These are phyloP conservation scores for Mucuna pruriens DNA, from an alignment of 306 rosid species.

Conservation along the genomic window DNA sequence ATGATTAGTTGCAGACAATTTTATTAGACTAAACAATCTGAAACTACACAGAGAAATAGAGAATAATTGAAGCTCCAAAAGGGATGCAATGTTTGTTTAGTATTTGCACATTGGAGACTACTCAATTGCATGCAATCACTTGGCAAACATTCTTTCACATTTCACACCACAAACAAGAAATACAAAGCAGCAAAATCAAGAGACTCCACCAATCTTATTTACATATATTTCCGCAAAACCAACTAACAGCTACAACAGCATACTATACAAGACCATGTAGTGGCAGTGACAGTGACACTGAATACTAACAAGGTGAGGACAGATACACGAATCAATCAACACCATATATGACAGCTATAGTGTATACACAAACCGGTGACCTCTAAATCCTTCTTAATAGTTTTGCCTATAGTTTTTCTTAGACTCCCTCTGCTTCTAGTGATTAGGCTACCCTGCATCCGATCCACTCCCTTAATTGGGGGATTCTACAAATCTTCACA, in stretches of 20 bases:
- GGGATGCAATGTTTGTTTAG: background rate
- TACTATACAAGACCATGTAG: background rate
- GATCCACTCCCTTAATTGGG: background rate
- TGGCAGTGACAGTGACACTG: background rate
- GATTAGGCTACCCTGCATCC: background rate
- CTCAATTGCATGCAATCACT: slow-evolving; percentile 10
- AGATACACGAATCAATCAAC: background rate
- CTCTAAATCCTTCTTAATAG: background rate
- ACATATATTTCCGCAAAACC: slow-evolving; percentile 17
- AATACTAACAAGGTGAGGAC: background rate
- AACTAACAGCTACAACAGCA: background rate
- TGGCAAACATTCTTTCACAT: background rate
- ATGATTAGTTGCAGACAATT: slow-evolving; percentile 43
- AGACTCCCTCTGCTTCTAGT: background rate
- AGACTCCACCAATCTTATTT: background rate
- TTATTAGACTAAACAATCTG: slow-evolving; percentile 37
- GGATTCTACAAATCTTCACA: background rate
- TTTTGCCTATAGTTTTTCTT: background rate
- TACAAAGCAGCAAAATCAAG: slow-evolving; percentile 20
- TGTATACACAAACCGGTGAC: background rate
- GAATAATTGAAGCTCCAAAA: slow-evolving; percentile 19
- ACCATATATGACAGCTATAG: background rate
- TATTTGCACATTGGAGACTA: slow-evolving; percentile 9
- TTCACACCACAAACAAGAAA: slow-evolving; percentile 11
- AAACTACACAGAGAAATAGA: slow-evolving; percentile 34